These are phyloP conservation scores for Hymenoscyphus infarciens DNA, from an alignment of 2,329 filamentous ascomycete genomes.

Conservation along the genomic window DNA sequence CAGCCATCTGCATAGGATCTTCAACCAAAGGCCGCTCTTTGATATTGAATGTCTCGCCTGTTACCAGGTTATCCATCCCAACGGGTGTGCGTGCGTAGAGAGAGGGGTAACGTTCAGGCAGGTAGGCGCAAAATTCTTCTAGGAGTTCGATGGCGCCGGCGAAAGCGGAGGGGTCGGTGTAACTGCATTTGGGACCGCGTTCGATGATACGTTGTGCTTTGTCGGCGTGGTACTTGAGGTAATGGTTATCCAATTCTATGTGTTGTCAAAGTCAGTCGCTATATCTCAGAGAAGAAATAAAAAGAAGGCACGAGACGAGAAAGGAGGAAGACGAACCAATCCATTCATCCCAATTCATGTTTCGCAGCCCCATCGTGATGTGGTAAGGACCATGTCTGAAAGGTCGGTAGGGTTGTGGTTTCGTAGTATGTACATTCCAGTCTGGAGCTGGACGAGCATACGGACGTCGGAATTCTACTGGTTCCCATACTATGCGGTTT, in stretches of 20 bases:
- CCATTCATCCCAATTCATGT: conserved; percentile 37
- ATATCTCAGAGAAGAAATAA: neutral
- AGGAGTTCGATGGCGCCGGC: conserved; percentile 72
- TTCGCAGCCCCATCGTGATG: conserved; percentile 36
- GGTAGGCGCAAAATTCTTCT: conserved; percentile 67
- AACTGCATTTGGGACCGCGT: conserved; percentile 63
- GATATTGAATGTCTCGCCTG: conserved; percentile 69
- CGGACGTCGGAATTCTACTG: conserved; percentile 34
- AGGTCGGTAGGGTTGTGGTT: conserved; percentile 35
- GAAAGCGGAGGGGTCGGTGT: conserved; percentile 66
- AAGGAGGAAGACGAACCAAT: conserved; percentile 28
- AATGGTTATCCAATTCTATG: conserved; percentile 75
- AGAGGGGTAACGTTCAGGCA: conserved; percentile 70
- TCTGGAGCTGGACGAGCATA: conserved; percentile 28
- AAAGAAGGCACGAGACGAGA: neutral
- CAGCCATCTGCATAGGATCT: conserved; percentile 74
- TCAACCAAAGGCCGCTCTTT: conserved; percentile 60
- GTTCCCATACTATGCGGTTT: conserved; percentile 30
- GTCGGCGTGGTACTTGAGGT: conserved; percentile 65
- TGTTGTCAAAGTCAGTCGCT: conserved; percentile 17
- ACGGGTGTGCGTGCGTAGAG: conserved; percentile 61
- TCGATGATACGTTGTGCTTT: conserved; percentile 67
- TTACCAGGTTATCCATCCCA: conserved; percentile 68
- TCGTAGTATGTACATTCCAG: conserved; percentile 34
- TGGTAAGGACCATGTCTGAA: conserved; percentile 35